Percentiles rank a stretch among this genome's conserved stretches.
These are phyloP conservation scores for Penicillium desertorum DNA, from an alignment of 495 filamentous ascomycete species.

Conservation along the genomic window DNA sequence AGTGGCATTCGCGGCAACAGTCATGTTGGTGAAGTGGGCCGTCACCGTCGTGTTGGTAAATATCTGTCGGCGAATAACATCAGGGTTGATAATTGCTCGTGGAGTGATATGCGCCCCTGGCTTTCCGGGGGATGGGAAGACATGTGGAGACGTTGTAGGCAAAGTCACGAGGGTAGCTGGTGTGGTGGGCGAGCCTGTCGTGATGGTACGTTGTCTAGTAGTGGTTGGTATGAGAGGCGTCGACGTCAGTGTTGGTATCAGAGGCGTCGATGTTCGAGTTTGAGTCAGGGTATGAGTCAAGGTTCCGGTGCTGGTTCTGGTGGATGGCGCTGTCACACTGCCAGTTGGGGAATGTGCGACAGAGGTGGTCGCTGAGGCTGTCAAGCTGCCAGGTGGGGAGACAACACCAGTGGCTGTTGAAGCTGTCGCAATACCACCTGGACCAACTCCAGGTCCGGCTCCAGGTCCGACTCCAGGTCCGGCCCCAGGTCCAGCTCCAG, in stretches of 20 bases:
- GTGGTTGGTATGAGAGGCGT: constrained; percentile 17
- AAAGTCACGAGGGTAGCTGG: constrained; percentile 10
- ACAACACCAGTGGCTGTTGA: background rate
- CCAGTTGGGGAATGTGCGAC: background rate
- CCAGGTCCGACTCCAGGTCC: too few relatives aligned
- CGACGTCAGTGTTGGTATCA: constrained; percentile 9
- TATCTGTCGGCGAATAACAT: constrained; percentile 17
- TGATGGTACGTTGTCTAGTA: constrained; percentile 4
- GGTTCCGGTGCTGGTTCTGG: constrained; percentile 1
- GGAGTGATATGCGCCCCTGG: constrained; percentile 5
- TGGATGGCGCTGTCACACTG: background rate
- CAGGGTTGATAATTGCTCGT: constrained; percentile 12
- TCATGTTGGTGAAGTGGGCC: constrained; percentile 22
- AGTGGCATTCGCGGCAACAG: constrained; percentile 18
- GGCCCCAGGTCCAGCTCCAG: too few relatives aligned
- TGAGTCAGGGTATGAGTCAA: background rate
- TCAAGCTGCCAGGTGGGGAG: background rate
- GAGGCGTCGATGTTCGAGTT: background rate
- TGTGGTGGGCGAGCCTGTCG: background rate
- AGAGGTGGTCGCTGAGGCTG: background rate
- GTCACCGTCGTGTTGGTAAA: constrained; percentile 18
- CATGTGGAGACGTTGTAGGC: constrained; percentile 1
- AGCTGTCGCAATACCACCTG: background rate
- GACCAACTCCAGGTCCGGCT: background rate
- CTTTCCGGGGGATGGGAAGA: background rate